Percentiles rank a stretch among this genome's conserved stretches.
Conservation (phyloP, 2,329 filamentous ascomycete species). For the Chalaropsis thielavioides region DNA sequence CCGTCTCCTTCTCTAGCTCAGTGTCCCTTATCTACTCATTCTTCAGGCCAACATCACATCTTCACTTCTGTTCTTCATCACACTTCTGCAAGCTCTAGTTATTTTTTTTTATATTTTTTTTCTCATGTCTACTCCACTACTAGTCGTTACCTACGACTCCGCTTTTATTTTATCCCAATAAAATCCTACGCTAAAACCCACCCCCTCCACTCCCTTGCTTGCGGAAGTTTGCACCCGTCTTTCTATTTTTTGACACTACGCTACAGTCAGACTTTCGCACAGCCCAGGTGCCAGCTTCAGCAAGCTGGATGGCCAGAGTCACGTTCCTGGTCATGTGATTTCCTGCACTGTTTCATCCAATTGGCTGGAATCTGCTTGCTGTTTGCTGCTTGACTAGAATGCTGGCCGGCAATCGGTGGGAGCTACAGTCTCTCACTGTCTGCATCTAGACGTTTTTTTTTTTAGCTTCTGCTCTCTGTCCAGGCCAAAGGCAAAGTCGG, state of each 20-base stretch:
- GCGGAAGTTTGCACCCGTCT: slow-evolving; percentile 7
- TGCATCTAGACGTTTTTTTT: not conserved
- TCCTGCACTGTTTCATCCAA: not conserved
- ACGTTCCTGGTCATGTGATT: not conserved
- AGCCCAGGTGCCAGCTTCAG: not conserved
- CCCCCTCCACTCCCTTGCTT: not conserved
- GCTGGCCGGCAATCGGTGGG: not conserved
- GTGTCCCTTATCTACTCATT: not conserved
- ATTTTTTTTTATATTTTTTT: not conserved
- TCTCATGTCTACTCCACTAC: not conserved
- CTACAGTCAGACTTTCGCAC: not conserved
- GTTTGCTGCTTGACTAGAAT: not conserved
- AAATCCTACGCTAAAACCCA: not conserved
- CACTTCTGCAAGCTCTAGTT: not conserved
- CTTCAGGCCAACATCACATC: not conserved
- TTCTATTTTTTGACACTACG: not conserved
- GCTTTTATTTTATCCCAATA: slow-evolving; percentile 1
- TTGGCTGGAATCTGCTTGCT: not conserved
- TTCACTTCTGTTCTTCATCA: not conserved
- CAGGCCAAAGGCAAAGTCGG: not conserved
- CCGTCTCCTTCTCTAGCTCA: not conserved
- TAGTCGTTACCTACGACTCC: not conserved
- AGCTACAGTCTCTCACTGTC: not conserved
- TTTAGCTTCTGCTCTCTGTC: slow-evolving; percentile 18
- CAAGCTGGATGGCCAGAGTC: not conserved